Base-by-base conservation (phyloP, 805 yeast genomes). In the Saccharomycopsis microspora region DNA sequence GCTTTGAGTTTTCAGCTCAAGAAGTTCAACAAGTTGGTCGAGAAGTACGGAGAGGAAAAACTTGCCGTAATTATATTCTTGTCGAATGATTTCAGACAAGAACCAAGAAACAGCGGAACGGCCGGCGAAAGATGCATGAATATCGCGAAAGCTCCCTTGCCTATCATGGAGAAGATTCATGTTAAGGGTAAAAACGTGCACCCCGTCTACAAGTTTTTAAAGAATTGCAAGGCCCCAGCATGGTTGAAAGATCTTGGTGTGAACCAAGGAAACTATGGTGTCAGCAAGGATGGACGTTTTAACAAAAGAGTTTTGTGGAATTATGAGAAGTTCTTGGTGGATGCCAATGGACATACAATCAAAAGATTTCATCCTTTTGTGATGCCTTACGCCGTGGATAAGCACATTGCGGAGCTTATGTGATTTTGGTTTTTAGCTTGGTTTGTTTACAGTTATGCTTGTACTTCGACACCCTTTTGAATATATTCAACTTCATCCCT, bases 71-170 rank as follows among this genome's bases (percentile, higher is more conserved):
- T 86, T 36, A 95, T 85, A 1, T 85, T 87, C 74, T 95, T 96
- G 44, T 83, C 95, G 66, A 84, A 85, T 66, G 95, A 87, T 64
- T 86, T 87, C 32, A 74, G 60, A 74, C 93, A 74, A 82, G 90
- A 70, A 79, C 94, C 67, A 38, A 81, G 80, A n/a, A 60, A 72
- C 8, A 76, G 75, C 42, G 72, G 77, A 44, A 87, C 83, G 60
- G 85, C 87, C 56, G 78, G 95, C 66, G 64, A 74, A 45, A 61
- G 78, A 57, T 19, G 19, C 19, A 19, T 19, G 19, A 88, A 85
- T 69, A 88, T 79, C 31, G 8, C 8, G 62, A 95, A 96, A 47
- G 96, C 89, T 39, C 70, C 82, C 10, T 90, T 89, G 81, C 96
- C 96, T 30, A 74, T 90, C 32, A 68, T 90, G 76, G 72, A 75